Base-by-base conservation (phyloP, 2,329 filamentous ascomycete genomes). In the Aureobasidium sp. region DNA sequence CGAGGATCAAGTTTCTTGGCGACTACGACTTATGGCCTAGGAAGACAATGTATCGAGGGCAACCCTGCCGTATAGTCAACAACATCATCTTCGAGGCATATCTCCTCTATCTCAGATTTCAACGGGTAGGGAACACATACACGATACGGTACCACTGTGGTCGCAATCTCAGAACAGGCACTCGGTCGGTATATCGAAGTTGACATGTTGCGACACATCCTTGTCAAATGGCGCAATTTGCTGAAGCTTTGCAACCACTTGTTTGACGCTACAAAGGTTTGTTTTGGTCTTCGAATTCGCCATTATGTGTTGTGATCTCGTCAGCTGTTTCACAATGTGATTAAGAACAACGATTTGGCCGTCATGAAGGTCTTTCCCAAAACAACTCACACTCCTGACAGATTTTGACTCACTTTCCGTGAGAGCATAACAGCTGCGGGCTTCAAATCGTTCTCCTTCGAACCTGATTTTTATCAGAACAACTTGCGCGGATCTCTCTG, bases 171-270 rank as follows among this genome's bases (percentile, higher is more conserved):
- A 3, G n/a, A 24, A 22, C 8, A 24, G 19, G 3, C 5, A 1
- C 5, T 5, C n/a, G 17, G 19, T 1, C 3, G 9, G 1, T 22
- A 5, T 2, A 3, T n/a, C 8, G 5, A 29, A 7, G 1, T 8
- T 8, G 2, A 0, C 33, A n/a, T n/a, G 50, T 54, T 29, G 50
- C 50, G 50, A 29, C 24, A 31, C 7, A 1, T 27, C 8, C 14
- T 54, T 29, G 14, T 29, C 4, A 9, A 3, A 54, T 54, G 50
- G 50, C 35, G 35, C 35, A 40, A 54, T 29, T n/a, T 5, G 5
- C 7, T 5, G 6, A 40, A 40, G 50, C 35, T 54, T 40, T 39
- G 35, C 35, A 40, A 7, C 47, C 29, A 22, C 17, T 19, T 12
- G 47, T 31, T 29, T 47, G 14, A 4, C 33, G 15, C 3, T 14